Evolutionary conservation across 2,329 filamentous ascomycete species (phyloP).

Genomic region (Fusarium coffeatum): DNA sequence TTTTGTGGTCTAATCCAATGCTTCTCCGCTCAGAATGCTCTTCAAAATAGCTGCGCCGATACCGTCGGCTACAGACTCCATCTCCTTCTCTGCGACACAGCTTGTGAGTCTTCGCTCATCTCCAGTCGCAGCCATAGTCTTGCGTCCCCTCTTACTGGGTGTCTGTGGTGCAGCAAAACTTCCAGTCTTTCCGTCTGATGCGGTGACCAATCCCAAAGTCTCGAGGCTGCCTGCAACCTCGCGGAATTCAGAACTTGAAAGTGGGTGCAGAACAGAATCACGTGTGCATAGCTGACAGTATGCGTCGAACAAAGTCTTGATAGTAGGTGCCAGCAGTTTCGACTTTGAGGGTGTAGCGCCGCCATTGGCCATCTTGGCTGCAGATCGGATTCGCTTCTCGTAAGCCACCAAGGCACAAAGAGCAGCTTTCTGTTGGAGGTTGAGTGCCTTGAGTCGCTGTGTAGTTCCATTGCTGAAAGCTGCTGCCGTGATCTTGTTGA

Average conservation of each 20-base stretch:
- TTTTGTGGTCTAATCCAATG: conserved; percentile 59
- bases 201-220: conserved; percentile 82
- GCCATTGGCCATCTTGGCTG: conserved; percentile 55
- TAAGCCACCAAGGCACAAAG: conserved; percentile 88
- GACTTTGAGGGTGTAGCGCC: conserved; percentile 70
- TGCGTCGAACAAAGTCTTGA: conserved; percentile 85
- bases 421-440: conserved; percentile 95
- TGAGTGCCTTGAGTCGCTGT: conserved; percentile 86
- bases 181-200: conserved; percentile 75
- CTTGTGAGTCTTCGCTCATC: conserved; percentile 85
- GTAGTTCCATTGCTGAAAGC: conserved; percentile 90
- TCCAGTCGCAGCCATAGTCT: conserved; percentile 62
- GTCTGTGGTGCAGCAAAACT: conserved; percentile 74
- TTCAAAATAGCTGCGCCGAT: conserved; percentile 70
- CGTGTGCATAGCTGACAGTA: conserved; percentile 86
- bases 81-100: conserved; percentile 82
- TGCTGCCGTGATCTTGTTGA: conserved; percentile 89
- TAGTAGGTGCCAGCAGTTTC: conserved; percentile 74
- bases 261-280: conserved; percentile 88
- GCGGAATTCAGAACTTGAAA: conserved; percentile 92
- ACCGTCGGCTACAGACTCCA: conserved; percentile 75
- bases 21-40: conserved; percentile 71
- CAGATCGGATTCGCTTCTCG: conserved; percentile 76
- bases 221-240: conserved; percentile 93
- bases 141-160: conserved; percentile 75